Evolutionary conservation across 805 yeast species (phyloP), one percentile per base, ranked within the genome.

Genomic region (Yarrowia yakushimensis): DNA sequence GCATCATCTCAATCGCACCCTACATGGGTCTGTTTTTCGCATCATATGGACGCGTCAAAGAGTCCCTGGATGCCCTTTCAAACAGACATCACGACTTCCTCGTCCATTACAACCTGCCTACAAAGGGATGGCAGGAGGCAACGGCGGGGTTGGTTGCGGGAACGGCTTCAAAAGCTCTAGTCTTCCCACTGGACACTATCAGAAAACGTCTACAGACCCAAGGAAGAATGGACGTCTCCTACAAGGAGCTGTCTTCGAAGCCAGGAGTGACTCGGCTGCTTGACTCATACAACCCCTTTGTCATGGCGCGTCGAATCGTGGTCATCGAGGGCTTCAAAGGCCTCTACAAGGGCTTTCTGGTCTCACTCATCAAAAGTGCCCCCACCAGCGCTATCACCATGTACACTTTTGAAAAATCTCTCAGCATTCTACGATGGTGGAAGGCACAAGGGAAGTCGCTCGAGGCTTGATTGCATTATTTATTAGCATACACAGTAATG

Each of bases 101-200:
- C 27, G 25, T 15, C 5, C 5, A 42, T 9, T 69, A 12, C 43
- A 54, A 31, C 27, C 10, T 67, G 75, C 8, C 66, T 54, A 25
- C 66, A 7, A 66, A 67, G 23, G 62, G 62, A 4, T 59, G 62
- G 33, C 70, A 33, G 31, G 86, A 85, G 67, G 83, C 85, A 7
- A 63, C 81, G 34, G 82, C 93, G 71, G 87, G 97, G 46, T 76
- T 90, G 37, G 55, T 83, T 0, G 96, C 97, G 0, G 98, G 97
- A 0, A 77, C 84, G 0, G 67, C 83, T 2, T 82, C 96, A 12
- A 94, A 94, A 72, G 81, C 85, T 0, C 66, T 84, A 0, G 85
- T 90, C 0, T 94, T 90, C 73, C 99, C 99, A 0, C 71, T 94
- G 45, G 99, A 94, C 72, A 83, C 96, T 0, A 71, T 92, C 2